Evolutionary conservation across 1,284 basidiomycete genomes (phyloP).

Genomic region (Ceratobasidium sp.): DNA sequence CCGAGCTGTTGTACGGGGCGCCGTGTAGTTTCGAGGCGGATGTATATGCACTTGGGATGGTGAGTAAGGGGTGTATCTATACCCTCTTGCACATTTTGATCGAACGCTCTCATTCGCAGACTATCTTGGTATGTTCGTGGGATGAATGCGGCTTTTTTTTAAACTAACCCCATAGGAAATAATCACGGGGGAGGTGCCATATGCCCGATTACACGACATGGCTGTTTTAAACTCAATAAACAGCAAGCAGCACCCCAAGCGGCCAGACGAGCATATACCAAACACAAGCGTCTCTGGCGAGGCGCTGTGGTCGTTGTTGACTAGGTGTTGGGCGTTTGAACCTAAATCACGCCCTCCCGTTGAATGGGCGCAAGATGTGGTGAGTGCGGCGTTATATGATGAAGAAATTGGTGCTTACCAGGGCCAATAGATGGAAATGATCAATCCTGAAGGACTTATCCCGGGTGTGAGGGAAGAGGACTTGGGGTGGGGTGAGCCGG

Average conservation of each 20-base stretch:
- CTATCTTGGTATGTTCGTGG: slow-evolving; percentile 7
- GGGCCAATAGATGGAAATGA: too few species aligned
- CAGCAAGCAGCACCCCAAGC: neutral
- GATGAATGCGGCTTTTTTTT: neutral
- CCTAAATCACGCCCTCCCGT: neutral
- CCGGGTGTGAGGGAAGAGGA: too few species aligned
- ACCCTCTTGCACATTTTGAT: neutral
- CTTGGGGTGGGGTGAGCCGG: too few species aligned
- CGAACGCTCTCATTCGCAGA: neutral
- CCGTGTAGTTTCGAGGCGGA: neutral
- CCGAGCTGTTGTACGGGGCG: neutral
- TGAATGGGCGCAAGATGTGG: neutral
- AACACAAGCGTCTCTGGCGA: neutral
- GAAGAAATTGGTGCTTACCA: too few species aligned
- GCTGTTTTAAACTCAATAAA: neutral
- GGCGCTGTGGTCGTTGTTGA: slow-evolving; percentile 5
- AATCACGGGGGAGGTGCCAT: slow-evolving; percentile 22
- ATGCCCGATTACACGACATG: neutral
- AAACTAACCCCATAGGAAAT: neutral
- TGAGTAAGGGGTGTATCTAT: neutral
- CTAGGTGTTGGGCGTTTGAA: slow-evolving; percentile 13
- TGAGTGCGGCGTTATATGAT: neutral
- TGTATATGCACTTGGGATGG: slow-evolving; percentile 32
- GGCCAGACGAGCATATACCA: slow-evolving; percentile 4
- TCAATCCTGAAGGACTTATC: too few species aligned